Conservation (phyloP, 306 rosid species). For the Oemleria cerasiformis region DNA sequence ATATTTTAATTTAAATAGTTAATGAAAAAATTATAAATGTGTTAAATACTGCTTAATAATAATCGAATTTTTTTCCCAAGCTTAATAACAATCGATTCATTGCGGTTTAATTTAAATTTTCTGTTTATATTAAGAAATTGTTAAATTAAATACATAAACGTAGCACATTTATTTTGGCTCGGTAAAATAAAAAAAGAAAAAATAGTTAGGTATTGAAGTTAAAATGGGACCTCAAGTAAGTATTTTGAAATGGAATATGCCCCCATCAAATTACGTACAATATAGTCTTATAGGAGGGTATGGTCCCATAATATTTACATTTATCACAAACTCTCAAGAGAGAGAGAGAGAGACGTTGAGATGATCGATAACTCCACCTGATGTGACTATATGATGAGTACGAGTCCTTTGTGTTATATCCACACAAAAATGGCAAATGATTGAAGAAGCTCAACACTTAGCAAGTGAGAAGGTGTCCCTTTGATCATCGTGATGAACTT, state of each 20-base stretch:
- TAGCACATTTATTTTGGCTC: too few relatives aligned
- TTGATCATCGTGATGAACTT: too few relatives aligned
- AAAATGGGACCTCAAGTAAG: background rate
- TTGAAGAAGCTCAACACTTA: background rate
- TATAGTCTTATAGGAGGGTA: background rate
- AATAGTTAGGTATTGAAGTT: background rate
- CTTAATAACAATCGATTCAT: too few relatives aligned
- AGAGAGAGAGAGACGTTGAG: background rate
- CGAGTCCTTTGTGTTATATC: background rate
- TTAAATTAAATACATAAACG: too few relatives aligned
- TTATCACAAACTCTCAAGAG: too few relatives aligned
- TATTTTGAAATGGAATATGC: background rate
- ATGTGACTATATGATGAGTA: conserved; percentile 3
- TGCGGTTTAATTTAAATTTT: too few relatives aligned
- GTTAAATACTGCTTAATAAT: too few relatives aligned
- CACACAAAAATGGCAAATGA: background rate
- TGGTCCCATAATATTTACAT: background rate
- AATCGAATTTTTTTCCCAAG: too few relatives aligned
- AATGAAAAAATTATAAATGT: too few relatives aligned
- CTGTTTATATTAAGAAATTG: too few relatives aligned
- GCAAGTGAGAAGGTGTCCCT: too few relatives aligned
- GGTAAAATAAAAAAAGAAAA: background rate
- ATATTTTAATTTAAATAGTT: too few relatives aligned
- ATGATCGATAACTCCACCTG: conserved; percentile 2
- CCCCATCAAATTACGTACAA: background rate